phyloP scores from a whole-genome alignment of 2,329 filamentous ascomycete species.

The Emergomyces orientalis region DNA sequence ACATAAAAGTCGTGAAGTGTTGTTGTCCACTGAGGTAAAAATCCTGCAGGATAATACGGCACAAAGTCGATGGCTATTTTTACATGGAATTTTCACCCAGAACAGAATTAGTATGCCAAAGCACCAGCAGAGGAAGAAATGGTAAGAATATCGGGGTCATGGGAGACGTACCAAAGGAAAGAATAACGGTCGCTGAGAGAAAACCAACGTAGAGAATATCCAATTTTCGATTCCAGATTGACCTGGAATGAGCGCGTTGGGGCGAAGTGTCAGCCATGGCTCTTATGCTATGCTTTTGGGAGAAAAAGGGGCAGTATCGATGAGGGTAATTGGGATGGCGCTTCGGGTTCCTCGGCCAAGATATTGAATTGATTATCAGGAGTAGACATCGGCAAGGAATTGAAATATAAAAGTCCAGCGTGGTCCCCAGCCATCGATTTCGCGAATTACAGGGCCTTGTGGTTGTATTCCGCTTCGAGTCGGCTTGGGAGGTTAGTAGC shows the following conservation, averaged over 20 bases:
- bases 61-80: neutral
- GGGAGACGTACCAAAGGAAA: neutral
- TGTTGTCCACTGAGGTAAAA: neutral
- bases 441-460: no score
- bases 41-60: neutral
- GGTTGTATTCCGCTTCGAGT: no score
- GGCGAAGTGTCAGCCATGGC: neutral
- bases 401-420: neutral
- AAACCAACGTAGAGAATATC: neutral
- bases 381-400: neutral
- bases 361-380: neutral
- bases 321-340: neutral
- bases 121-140: neutral
- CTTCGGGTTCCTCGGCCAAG: neutral
- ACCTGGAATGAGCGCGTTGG: neutral
- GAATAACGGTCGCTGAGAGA: neutral
- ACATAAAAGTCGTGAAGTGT: neutral
- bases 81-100: neutral
- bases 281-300: neutral
- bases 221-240: neutral
- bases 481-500: no score
- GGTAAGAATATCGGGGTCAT: neutral
- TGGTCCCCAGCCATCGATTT: neutral
- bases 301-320: neutral
- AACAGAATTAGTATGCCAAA: neutral